Percentiles rank a stretch among this genome's conserved stretches.
These are phyloP conservation scores for Digitaria exilis DNA, from an alignment of 202 grass and related monocot species.

Conservation along the genomic window DNA sequence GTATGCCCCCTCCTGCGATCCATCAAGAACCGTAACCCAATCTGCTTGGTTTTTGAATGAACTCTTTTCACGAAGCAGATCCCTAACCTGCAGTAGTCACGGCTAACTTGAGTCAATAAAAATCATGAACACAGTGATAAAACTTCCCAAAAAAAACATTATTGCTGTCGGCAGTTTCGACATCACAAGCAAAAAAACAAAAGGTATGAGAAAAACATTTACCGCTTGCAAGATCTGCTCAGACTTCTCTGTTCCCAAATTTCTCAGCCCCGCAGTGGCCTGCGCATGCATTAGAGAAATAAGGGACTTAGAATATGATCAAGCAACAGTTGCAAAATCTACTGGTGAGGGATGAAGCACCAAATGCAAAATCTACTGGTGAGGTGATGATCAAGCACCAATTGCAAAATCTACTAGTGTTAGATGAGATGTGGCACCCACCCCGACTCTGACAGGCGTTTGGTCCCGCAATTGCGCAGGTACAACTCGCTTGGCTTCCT, in stretches of 20 bases:
- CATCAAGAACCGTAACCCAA: constrained; percentile 96
- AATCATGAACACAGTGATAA: not conserved
- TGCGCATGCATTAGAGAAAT: constrained; percentile 25
- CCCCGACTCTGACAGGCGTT: constrained; percentile 95
- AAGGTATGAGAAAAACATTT: constrained; percentile 19
- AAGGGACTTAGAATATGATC: constrained; percentile 6
- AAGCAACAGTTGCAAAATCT: not conserved
- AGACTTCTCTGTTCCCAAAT: constrained; percentile 72
- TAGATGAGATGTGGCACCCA: constrained; percentile 24
- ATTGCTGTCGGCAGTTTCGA: not conserved
- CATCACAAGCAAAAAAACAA: not conserved
- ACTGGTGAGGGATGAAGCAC: not conserved
- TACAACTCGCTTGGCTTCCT: constrained; percentile 67
- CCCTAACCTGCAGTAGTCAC: constrained; percentile 61
- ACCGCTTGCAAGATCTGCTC: constrained; percentile 91
- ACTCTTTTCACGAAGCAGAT: constrained; percentile 78
- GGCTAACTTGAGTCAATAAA: not conserved
- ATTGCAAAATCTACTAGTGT: not conserved
- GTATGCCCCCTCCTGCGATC: constrained; percentile 90
- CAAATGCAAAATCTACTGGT: not conserved
- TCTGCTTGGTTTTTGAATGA: constrained; percentile 71
- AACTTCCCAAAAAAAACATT: not conserved
- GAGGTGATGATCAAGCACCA: not conserved
- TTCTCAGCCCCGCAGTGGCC: constrained; percentile 88
- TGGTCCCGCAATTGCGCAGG: constrained; percentile 61